Conservation (phyloP, 768 basidiomycete species). For the Dacryopinax primogenitus region DNA sequence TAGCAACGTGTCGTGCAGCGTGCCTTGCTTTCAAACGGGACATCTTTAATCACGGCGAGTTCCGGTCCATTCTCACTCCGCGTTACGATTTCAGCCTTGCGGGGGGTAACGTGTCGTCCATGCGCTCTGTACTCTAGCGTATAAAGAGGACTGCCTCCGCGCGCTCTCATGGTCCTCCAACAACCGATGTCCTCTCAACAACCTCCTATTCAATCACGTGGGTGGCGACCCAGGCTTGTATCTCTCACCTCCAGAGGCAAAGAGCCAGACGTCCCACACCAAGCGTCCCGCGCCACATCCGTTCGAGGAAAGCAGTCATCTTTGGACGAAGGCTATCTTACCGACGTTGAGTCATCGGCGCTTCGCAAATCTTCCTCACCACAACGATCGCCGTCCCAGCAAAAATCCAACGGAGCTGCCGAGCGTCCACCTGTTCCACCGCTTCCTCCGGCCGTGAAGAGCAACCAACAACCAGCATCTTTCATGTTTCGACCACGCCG, state of each 20-base stretch:
- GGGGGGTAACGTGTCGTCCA: conserved; percentile 1
- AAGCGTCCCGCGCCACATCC: not conserved
- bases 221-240: not conserved
- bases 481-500: not conserved
- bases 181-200: not conserved
- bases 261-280: not conserved
- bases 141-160: conserved; percentile 8
- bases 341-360: not conserved
- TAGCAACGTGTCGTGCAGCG: not conserved
- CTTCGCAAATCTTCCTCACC: not conserved
- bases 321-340: not conserved
- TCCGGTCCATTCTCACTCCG: conserved; percentile 4
- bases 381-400: not conserved
- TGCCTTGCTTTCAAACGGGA: not conserved
- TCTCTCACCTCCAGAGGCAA: not conserved
- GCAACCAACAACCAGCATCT: not conserved
- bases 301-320: not conserved
- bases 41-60: not conserved
- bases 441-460: not conserved
- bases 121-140: not conserved
- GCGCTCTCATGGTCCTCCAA: not conserved
- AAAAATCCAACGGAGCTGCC: not conserved
- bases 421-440: not conserved
- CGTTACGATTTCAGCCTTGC: not conserved
- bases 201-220: not conserved